Conservation (phyloP, 257 asterid genomes). For the Penstemon davidsonii region DNA sequence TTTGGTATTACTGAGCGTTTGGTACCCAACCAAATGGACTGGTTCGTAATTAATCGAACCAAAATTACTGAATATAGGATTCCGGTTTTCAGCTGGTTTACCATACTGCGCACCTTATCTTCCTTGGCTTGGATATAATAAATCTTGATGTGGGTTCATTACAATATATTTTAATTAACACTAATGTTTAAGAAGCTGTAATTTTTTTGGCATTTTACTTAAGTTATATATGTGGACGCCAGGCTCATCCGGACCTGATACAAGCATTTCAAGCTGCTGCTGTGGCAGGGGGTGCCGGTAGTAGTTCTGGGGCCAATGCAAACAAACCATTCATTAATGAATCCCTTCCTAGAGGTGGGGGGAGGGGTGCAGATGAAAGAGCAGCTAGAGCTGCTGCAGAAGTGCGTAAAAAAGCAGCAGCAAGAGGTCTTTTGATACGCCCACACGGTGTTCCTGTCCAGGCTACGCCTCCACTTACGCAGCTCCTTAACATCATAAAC, state of each 20-base stretch:
- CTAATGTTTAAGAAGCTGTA: not conserved
- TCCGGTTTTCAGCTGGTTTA: too few relatives aligned
- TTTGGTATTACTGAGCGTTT: too few relatives aligned
- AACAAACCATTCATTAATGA: conserved; percentile 61
- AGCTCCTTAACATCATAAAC: conserved; percentile 59
- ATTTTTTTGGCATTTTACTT: not conserved
- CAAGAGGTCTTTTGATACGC: conserved; percentile 70
- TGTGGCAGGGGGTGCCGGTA: conserved; percentile 45
- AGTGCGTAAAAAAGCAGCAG: conserved; percentile 86
- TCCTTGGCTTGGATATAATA: too few relatives aligned
- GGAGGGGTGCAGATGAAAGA: conserved; percentile 78
- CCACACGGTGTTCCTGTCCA: conserved; percentile 67
- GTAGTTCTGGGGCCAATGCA: conserved; percentile 26
- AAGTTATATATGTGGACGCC: conserved; percentile 3
- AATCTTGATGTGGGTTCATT: too few relatives aligned
- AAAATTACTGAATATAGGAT: too few relatives aligned
- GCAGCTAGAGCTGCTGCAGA: conserved; percentile 90
- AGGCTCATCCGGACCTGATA: conserved; percentile 86
- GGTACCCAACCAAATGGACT: too few relatives aligned
- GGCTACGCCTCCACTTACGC: conserved; percentile 61
- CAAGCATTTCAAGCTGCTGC: conserved; percentile 87
- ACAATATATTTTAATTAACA: too few relatives aligned
- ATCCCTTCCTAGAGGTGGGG: conserved; percentile 51
- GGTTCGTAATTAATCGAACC: too few relatives aligned
- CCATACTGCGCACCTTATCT: too few relatives aligned